phyloP scores from a whole-genome alignment of 192 early-diverging fungal species.

The Polychytrium aggregatum region DNA sequence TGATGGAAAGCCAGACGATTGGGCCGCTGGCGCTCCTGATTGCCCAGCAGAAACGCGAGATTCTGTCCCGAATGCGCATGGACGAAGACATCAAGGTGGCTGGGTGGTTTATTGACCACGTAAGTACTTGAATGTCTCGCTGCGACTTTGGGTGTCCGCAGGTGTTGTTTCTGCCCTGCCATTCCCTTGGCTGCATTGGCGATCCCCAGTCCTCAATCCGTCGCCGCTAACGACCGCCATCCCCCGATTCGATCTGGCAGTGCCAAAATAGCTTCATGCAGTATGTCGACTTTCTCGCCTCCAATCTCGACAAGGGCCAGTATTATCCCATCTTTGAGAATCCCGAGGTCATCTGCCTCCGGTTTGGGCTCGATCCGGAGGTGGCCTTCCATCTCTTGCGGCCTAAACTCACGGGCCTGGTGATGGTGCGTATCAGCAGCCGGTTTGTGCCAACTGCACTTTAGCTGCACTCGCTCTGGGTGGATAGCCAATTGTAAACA shows the following conservation, averaged over 20 bases:
- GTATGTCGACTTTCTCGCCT: constrained; percentile 50
- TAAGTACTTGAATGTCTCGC: constrained; percentile 13
- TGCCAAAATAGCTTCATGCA: constrained; percentile 50
- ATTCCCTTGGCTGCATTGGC: no score
- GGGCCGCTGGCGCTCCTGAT: constrained; percentile 46
- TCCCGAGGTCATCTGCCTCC: no score
- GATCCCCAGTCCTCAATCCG: no score
- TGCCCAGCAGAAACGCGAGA: constrained; percentile 44
- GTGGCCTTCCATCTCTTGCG: constrained; percentile 55
- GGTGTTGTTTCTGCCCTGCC: no score
- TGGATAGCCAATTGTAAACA: no score
- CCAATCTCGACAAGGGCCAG: constrained; percentile 32
- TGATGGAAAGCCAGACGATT: constrained; percentile 42
- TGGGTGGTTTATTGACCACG: constrained; percentile 46
- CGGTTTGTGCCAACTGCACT: no score
- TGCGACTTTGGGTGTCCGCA: no score
- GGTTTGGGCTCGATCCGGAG: constrained; percentile 52
- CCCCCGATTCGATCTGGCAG: no score
- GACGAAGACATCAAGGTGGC: constrained; percentile 39
- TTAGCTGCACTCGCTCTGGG: no score
- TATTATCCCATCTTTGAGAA: constrained; percentile 32
- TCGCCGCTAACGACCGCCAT: no score
- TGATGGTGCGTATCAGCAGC: constrained; percentile 11
- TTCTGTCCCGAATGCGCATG: constrained; percentile 17
- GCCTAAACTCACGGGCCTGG: constrained; percentile 36